A percentile compares a stretch with the other conserved stretches of the same genome.
Evolutionary conservation across 495 filamentous ascomycete species (phyloP).

Genomic region (Emericellopsis terricola): DNA sequence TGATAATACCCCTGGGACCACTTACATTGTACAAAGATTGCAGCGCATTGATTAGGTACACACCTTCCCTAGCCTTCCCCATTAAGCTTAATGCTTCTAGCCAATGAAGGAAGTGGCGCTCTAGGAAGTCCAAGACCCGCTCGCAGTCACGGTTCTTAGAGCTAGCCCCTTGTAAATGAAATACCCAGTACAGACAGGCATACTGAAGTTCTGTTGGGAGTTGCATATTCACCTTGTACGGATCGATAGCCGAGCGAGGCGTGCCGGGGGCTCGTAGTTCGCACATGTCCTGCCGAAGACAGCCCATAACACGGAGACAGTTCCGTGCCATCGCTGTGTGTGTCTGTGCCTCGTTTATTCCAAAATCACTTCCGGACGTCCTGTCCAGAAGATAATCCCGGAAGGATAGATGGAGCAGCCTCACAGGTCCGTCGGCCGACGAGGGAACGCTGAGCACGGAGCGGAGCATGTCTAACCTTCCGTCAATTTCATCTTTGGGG

Average conservation of each 20-base stretch:
- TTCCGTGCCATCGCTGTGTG: slow-evolving; percentile 3
- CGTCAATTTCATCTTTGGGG: slow-evolving; percentile 3
- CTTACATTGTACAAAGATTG: background rate
- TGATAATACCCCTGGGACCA: background rate
- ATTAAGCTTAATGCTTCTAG: slow-evolving; percentile 11
- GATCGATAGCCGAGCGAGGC: background rate
- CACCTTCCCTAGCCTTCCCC: background rate
- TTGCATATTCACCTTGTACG: slow-evolving; percentile 1
- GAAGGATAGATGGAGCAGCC: slow-evolving; percentile 13
- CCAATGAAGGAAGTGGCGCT: slow-evolving; percentile 17
- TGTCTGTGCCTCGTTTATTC: slow-evolving; percentile 9
- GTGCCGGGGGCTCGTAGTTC: background rate
- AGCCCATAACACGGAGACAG: slow-evolving; percentile 15
- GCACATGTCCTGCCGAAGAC: slow-evolving; percentile 8
- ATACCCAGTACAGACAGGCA: slow-evolving; percentile 21
- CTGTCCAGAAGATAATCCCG: slow-evolving; percentile 13
- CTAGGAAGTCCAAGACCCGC: slow-evolving; percentile 10
- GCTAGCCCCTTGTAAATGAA: slow-evolving; percentile 13
- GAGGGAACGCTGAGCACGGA: slow-evolving; percentile 12
- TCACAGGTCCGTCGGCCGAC: slow-evolving; percentile 4
- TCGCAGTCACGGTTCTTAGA: slow-evolving; percentile 3
- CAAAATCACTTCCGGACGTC: slow-evolving; percentile 7
- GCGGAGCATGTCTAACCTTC: slow-evolving; percentile 10
- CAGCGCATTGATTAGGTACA: background rate
- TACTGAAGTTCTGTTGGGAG: slow-evolving; percentile 10